Evolutionary conservation across 2,329 filamentous ascomycete species (phyloP).

Genomic region (Pyrenochaeta sp.): DNA sequence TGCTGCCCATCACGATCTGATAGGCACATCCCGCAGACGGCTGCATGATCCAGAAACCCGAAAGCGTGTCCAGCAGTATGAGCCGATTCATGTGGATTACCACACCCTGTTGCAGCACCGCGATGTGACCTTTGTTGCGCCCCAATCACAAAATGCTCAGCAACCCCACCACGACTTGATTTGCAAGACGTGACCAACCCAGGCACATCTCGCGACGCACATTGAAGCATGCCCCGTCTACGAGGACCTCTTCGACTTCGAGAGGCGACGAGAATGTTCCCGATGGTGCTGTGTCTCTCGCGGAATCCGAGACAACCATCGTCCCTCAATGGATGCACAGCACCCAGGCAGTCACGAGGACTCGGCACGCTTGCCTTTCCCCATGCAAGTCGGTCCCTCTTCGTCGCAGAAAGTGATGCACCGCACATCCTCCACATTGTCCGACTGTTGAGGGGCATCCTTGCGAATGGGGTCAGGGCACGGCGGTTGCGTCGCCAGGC

Average conservation of each 20-base stretch:
- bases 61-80: conserved; percentile 10
- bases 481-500: conserved; percentile 44
- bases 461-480: conserved; percentile 16
- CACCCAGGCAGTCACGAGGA: conserved; percentile 2
- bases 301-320: conserved; percentile 6
- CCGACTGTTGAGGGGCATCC: conserved; percentile 10
- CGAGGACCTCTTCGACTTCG: not conserved
- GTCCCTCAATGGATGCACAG: not conserved
- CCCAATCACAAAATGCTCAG: conserved; percentile 34
- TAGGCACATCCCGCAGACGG: conserved; percentile 25
- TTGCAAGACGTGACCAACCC: conserved; percentile 38
- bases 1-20: conserved; percentile 22
- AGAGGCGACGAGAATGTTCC: not conserved
- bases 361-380: conserved; percentile 9
- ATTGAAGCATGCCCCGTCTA: conserved; percentile 25
- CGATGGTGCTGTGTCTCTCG: not conserved
- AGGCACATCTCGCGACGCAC: conserved; percentile 6
- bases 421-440: conserved; percentile 20
- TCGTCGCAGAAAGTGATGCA: not conserved
- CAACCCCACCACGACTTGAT: conserved; percentile 20
- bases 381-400: not conserved
- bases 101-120: conserved; percentile 1
- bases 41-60: conserved; percentile 39
- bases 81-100: not conserved
- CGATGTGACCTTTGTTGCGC: conserved; percentile 19